A percentile compares a stretch with the other conserved stretches of the same genome.
These are phyloP conservation scores for Corchorus capsularis DNA, from an alignment of 345 rosid species.

Conservation along the genomic window DNA sequence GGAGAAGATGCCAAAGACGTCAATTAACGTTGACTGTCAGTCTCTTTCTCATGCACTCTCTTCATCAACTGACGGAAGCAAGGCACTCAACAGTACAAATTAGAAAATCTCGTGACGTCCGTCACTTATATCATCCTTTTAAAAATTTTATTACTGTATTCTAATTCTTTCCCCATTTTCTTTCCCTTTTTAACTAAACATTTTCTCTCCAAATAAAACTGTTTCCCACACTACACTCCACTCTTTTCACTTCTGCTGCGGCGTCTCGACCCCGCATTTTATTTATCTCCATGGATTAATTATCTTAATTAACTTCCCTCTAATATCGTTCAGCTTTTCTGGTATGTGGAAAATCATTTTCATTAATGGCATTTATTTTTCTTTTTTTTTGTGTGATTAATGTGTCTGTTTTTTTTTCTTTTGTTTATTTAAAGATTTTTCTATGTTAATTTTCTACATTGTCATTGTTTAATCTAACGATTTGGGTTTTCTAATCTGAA, in stretches of 20 bases:
- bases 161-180: not conserved
- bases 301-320: not conserved
- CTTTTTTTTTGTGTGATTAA: not conserved
- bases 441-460: slow-evolving; percentile 11
- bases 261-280: slow-evolving; percentile 30
- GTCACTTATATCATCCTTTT: not conserved
- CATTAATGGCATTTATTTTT: not conserved
- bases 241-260: slow-evolving; percentile 23
- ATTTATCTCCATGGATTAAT: not conserved
- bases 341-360: not conserved
- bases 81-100: not conserved
- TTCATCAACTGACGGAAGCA: slow-evolving; percentile 2
- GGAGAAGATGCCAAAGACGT: slow-evolving; percentile 28
- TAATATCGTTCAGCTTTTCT: not conserved
- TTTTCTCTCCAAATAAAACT: slow-evolving; percentile 1
- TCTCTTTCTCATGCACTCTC: not conserved
- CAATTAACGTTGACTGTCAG: slow-evolving; percentile 25
- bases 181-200: not conserved
- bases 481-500: slow-evolving; percentile 14
- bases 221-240: not conserved
- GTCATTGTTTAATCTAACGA: not conserved
- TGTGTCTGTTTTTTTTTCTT: not conserved
- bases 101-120: slow-evolving; percentile 24
- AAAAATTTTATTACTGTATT: not conserved
- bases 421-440: not conserved